Evolutionary conservation across 805 yeast species (phyloP), one percentile per base, ranked within the genome.

Genomic region (Myxozyma udenii): DNA sequence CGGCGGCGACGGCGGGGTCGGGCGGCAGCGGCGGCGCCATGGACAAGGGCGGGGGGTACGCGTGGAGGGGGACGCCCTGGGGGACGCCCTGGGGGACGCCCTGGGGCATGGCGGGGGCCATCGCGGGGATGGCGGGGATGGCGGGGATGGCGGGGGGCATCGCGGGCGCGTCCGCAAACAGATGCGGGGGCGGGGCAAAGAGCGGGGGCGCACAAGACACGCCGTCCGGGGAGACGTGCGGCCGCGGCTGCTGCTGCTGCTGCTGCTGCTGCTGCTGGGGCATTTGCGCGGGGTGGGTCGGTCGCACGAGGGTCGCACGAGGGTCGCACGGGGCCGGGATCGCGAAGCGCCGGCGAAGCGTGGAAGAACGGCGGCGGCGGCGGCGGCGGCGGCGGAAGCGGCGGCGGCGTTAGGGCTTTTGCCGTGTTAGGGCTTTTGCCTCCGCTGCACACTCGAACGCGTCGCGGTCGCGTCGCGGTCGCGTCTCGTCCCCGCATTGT

Each of bases 221-320:
- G 36, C 24, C 24, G 25, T 41, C 25, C 36, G 11, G 45, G 11
- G 21, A 24, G 45, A 6, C 16, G 45, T 6, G 41, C 26, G 11
- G 50, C 21, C 16, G 50, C 41, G 16, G 35, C 16, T 16, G 46
- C 42, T 12, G 38, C 45, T 21, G 48, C n/a, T 9, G 40, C 40
- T 43, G 52, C 16, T 43, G 47, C 48, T 42, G 51, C 16, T 4
- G 46, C 43, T 36, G 49, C 24, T n/a, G 51, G 32, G 4, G 35
- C 21, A 60, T 82, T 19, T 65, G 85, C 26, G 71, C 81, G 6
- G 86, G 82, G 16, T 64, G 85, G n/a, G n/a, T n/a, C n/a, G n/a
- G n/a, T n/a, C n/a, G n/a, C n/a, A n/a, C n/a, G n/a, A n/a, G n/a
- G n/a, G n/a, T n/a, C n/a, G n/a, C n/a, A n/a, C n/a, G n/a, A n/a